Percentiles rank a stretch among this genome's conserved stretches.
These are phyloP conservation scores for Populus trichocarpa DNA, from an alignment of 441 rosid species.

Conservation along the genomic window DNA sequence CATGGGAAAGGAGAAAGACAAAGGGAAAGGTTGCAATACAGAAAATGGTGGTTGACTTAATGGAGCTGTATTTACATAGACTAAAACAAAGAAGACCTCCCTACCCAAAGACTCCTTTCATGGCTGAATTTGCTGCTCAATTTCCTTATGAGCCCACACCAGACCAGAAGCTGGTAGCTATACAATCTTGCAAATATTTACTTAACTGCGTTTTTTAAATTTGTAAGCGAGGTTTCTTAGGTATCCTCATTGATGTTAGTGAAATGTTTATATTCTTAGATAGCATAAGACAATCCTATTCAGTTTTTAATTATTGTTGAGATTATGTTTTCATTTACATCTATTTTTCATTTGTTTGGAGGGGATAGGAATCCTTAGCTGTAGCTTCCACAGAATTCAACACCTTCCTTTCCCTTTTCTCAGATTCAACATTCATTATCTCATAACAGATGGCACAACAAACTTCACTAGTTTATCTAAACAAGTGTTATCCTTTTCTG, in stretches of 20 bases:
- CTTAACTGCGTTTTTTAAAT: slow-evolving; percentile 5
- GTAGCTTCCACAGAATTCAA: background rate
- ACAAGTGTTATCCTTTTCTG: background rate
- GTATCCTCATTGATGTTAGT: background rate
- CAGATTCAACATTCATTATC: background rate
- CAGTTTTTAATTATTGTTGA: background rate
- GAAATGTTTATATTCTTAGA: background rate
- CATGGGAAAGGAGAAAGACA: slow-evolving; percentile 89
- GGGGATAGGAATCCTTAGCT: slow-evolving; percentile 1
- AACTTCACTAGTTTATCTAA: background rate
- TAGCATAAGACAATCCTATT: background rate
- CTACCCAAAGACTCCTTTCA: slow-evolving; percentile 59
- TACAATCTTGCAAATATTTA: background rate
- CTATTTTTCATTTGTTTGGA: background rate
- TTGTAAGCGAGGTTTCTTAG: background rate
- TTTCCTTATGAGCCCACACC: slow-evolving; percentile 90
- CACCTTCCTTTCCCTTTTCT: background rate
- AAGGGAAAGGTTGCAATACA: slow-evolving; percentile 96
- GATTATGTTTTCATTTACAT: background rate
- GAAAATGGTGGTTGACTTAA: slow-evolving; percentile 96
- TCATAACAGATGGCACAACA: background rate
- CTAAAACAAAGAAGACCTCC: slow-evolving; percentile 84
- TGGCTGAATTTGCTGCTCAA: slow-evolving; percentile 63
- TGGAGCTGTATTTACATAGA: slow-evolving; percentile 95
- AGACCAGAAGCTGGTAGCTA: slow-evolving; percentile 78